Conservation (phyloP, 345 rosid genomes). For the Pistacia atlantica region DNA sequence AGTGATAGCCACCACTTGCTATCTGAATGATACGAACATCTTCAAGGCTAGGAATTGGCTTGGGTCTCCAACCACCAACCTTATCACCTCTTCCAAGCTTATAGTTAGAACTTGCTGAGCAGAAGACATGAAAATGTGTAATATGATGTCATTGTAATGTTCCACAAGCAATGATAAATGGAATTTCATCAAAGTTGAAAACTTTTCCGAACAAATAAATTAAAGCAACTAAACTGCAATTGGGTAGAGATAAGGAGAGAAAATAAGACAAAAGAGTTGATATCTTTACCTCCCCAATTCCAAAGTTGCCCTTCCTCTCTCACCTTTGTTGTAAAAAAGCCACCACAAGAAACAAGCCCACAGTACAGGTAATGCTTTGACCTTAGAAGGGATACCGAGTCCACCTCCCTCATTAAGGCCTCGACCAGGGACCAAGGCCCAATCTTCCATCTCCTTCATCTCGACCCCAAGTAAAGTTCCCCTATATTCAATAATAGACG, state of each 20-base stretch:
- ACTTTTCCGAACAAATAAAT: neutral
- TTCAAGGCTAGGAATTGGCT: constrained; percentile 64
- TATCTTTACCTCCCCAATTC: constrained; percentile 84
- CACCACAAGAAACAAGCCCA: constrained; percentile 87
- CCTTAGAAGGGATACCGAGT: constrained; percentile 80
- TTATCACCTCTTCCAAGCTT: constrained; percentile 91
- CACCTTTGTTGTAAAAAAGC: constrained; percentile 81
- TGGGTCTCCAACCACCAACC: constrained; percentile 55
- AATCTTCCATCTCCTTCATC: constrained; percentile 96
- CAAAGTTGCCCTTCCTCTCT: constrained; percentile 81
- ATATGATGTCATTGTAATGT: neutral
- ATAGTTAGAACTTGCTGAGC: constrained; percentile 81
- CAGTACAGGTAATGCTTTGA: constrained; percentile 63
- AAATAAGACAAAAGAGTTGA: constrained; percentile 2
- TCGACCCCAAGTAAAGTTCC: constrained; percentile 87
- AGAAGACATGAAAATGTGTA: constrained; percentile 10
- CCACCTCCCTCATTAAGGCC: constrained; percentile 98
- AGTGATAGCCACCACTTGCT: constrained; percentile 91
- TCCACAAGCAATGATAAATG: neutral
- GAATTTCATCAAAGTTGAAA: neutral
- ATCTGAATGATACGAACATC: constrained; percentile 59
- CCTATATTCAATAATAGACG: constrained; percentile 44
- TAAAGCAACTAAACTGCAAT: neutral
- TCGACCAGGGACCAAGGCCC: constrained; percentile 84
- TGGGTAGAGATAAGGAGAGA: neutral